Evolutionary conservation across 2,329 filamentous ascomycete genomes (phyloP).

Genomic region (Penicillium corylophilum): DNA sequence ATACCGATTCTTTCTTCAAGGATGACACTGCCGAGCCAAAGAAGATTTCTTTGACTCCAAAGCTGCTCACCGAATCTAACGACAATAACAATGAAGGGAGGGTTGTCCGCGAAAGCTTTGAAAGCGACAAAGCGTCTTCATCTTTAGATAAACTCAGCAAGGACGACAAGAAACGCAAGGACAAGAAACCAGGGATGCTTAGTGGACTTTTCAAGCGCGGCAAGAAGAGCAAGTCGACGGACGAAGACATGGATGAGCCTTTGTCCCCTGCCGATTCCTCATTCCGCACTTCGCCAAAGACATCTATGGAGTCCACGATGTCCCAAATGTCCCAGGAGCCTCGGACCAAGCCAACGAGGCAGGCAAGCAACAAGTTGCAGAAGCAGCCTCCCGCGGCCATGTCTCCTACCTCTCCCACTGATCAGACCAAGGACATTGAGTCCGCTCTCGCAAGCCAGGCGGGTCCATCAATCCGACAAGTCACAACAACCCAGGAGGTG

Average conservation of each 20-base stretch:
- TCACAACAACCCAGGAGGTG: conserved; percentile 32
- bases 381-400: conserved; percentile 58
- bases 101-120: conserved; percentile 65
- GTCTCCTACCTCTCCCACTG: conserved; percentile 28
- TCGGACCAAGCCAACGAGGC: conserved; percentile 51
- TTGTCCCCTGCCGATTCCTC: conserved; percentile 62
- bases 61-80: conserved; percentile 74
- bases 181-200: conserved; percentile 70
- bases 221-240: conserved; percentile 54
- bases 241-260: conserved; percentile 47
- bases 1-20: conserved; percentile 96
- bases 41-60: conserved; percentile 95
- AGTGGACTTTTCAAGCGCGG: conserved; percentile 68
- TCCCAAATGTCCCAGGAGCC: conserved; percentile 40
- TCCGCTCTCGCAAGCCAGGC: conserved; percentile 20
- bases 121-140: conserved; percentile 69
- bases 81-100: conserved; percentile 33
- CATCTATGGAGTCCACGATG: conserved; percentile 42
- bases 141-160: conserved; percentile 60
- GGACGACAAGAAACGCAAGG: conserved; percentile 74
- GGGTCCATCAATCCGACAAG: conserved; percentile 36
- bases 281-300: conserved; percentile 45
- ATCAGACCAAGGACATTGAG: conserved; percentile 24
- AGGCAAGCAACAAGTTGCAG: conserved; percentile 64
- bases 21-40: conserved; percentile 93